Base-by-base conservation (phyloP, 2,329 filamentous ascomycete species). In the Aspergillus sp. region DNA sequence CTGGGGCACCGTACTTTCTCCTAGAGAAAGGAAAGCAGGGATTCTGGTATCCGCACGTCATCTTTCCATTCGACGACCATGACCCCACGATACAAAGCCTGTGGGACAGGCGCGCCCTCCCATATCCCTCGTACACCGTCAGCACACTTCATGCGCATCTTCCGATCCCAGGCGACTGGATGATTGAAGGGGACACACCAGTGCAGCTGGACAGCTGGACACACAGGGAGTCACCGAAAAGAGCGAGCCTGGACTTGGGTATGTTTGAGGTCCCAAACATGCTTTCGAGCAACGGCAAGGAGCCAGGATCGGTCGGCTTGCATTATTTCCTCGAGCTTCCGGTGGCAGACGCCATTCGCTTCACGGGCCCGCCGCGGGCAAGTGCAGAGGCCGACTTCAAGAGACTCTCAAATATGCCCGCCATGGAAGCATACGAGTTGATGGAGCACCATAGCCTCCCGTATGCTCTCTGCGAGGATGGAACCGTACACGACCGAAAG, bases 241-340 rank as follows among this genome's bases (percentile, higher is more conserved):
- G 76, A 55, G 75, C 78, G 3, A 75, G 76, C 2, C 81, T 81
- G 58, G 79, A 81, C 47, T 65, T 80, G 3, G 78, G 79, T 2
- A 73, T 80, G 13, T 81, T 79, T 54, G 81, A 84, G 65, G 72
- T 81, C 2, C 81, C 81, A 0, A 83, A 81, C 60, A 83, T 83
- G 81, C 72, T 82, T 4, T 76, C 74, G 19, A 72, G 76, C 15
- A 78, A 79, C 22, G 81, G 80, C 7, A 73, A 74, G 28, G 81
- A 83, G 62, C 75, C 76, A 0, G 82, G 82, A 0, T 81, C 80
- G 1, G 69, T 82, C 11, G 81, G 81, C 0, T 78, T 81, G 55
- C 78, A 80, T 34, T 73, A 82, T 68, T 83, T 79, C 57, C 72
- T 83, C 4, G 81, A 84, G 62, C 67, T 81, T 5, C 75, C 80